phyloP scores from a whole-genome alignment of 305 asterid species.

The Caryopteris hybrid region DNA sequence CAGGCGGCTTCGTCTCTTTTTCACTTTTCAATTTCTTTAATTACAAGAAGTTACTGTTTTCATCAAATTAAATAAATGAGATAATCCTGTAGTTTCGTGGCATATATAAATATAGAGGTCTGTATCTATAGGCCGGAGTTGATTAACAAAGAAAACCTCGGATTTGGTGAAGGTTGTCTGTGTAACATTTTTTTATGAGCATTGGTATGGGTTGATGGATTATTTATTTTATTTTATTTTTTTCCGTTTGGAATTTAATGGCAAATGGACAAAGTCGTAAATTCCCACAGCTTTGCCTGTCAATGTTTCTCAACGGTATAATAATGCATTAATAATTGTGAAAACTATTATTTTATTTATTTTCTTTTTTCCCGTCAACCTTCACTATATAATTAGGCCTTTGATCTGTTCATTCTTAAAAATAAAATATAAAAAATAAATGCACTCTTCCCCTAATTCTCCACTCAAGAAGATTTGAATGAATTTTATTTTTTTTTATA shows the following conservation, averaged over 20 bases:
- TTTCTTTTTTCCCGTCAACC: neutral
- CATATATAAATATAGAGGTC: neutral
- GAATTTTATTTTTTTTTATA: too few relatives aligned
- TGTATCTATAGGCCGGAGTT: neutral
- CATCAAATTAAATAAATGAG: neutral
- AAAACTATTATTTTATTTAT: too few relatives aligned
- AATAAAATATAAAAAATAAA: too few relatives aligned
- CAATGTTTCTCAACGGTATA: neutral
- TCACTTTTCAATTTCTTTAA: neutral
- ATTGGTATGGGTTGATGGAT: neutral
- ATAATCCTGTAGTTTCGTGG: neutral
- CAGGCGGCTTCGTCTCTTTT: neutral
- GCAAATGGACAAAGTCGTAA: slow-evolving; percentile 5
- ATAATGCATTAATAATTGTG: neutral
- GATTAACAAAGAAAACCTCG: neutral
- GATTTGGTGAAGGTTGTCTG: neutral
- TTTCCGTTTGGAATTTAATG: slow-evolving; percentile 13
- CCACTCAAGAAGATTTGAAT: too few relatives aligned
- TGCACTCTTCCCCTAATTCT: too few relatives aligned
- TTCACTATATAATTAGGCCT: too few relatives aligned
- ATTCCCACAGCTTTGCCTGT: neutral
- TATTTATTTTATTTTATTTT: neutral
- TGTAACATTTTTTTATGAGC: slow-evolving; percentile 5
- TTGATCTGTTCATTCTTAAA: too few relatives aligned
- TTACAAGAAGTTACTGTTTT: neutral